Percentiles rank a stretch among this genome's conserved stretches.
phyloP scores from a whole-genome alignment of 371 early-diverging fungal species.

The Mucor indicus region DNA sequence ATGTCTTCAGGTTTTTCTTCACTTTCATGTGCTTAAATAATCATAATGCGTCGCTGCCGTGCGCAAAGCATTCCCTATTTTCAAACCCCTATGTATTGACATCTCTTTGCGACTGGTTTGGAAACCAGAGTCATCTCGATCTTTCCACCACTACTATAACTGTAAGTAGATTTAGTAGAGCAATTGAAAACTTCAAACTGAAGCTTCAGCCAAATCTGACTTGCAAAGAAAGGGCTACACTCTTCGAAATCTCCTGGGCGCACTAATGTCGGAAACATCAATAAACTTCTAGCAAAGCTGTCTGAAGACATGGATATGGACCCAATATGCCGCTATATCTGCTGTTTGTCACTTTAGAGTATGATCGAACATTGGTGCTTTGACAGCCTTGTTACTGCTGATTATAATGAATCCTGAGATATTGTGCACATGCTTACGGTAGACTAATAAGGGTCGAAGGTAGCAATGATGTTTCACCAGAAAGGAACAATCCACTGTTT shows the following conservation, averaged over 20 bases:
- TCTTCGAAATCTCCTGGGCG: slow-evolving; percentile 8
- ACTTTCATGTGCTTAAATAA: too few species aligned
- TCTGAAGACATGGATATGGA: slow-evolving; percentile 5
- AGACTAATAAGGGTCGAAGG: too few species aligned
- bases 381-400: too few species aligned
- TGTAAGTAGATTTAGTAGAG: slow-evolving; percentile 8
- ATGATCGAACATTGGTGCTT: too few species aligned
- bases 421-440: too few species aligned
- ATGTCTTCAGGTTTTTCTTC: too few species aligned
- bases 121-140: slow-evolving; percentile 11
- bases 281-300: slow-evolving; percentile 5
- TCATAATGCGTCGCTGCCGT: slow-evolving; percentile 1
- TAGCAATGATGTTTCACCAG: too few species aligned
- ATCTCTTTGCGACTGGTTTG: slow-evolving; percentile 12
- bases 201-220: slow-evolving; percentile 9
- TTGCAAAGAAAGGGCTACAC: slow-evolving; percentile 9
- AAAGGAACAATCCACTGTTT: too few species aligned
- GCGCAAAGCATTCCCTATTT: slow-evolving; percentile 8
- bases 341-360: too few species aligned
- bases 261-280: slow-evolving; percentile 6
- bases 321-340: too few species aligned
- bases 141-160: slow-evolving; percentile 8
- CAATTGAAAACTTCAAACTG: slow-evolving; percentile 7
- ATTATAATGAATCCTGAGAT: too few species aligned
- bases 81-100: slow-evolving; percentile 6